Conservation (phyloP, 352 stramenopile species). For the Globisporangium orthogonon region DNA sequence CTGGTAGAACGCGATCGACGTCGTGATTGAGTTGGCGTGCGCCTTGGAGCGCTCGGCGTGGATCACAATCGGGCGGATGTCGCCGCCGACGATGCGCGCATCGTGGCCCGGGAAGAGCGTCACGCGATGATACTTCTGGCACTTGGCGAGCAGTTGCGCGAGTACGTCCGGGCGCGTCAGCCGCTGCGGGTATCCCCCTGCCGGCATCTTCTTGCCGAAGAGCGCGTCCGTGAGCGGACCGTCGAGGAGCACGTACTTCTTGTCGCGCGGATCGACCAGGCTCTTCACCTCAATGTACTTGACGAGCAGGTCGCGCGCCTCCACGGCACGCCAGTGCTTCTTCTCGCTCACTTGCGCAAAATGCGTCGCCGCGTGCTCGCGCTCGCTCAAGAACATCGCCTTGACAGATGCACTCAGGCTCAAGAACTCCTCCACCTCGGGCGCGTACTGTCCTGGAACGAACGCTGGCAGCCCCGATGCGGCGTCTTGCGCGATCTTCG, state of each 20-base stretch:
- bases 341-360: conserved; percentile 24
- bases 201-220: conserved; percentile 59
- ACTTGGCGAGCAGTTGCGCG: conserved; percentile 49
- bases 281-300: conserved; percentile 51
- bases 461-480: conserved; percentile 33
- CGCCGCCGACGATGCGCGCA: conserved; percentile 48
- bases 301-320: conserved; percentile 54
- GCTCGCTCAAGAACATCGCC: conserved; percentile 31
- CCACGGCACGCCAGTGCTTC: conserved; percentile 43
- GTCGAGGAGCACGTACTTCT: conserved; percentile 66
- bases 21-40: conserved; percentile 66
- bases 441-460: conserved; percentile 51
- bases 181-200: conserved; percentile 49
- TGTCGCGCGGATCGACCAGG: conserved; percentile 52
- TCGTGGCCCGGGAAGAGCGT: conserved; percentile 67
- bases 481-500: conserved; percentile 35
- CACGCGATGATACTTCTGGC: conserved; percentile 59
- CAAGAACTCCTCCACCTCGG: conserved; percentile 62
- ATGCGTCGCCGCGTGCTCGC: conserved; percentile 12
- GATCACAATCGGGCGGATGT: conserved; percentile 57
- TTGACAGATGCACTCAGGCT: conserved; percentile 52
- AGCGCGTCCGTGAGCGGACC: conserved; percentile 60
- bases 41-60: conserved; percentile 60
- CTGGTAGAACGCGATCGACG: conserved; percentile 65
- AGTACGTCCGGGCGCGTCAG: conserved; percentile 53